Evolutionary conservation across 2,329 filamentous ascomycete species (phyloP).

Genomic region (Nothophoma quercina): DNA sequence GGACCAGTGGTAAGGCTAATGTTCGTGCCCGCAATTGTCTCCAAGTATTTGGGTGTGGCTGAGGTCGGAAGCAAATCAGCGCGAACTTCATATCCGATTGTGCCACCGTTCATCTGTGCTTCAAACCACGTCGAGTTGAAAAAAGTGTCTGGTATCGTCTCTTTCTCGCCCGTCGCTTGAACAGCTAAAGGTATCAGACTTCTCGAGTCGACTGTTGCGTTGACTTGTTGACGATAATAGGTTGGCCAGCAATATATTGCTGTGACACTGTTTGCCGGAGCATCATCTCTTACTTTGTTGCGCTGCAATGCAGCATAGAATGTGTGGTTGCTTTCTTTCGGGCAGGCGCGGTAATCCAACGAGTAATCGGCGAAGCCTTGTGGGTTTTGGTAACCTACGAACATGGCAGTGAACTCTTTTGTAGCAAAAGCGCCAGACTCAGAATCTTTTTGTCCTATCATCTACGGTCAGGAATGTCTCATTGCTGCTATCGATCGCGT

Average conservation of each 20-base stretch:
- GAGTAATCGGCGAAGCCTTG: slow-evolving; percentile 45
- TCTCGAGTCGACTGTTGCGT: slow-evolving; percentile 47
- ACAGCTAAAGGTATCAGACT: slow-evolving; percentile 12
- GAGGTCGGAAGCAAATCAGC: too few relatives aligned
- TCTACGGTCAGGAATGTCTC: too few relatives aligned
- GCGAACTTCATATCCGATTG: too few relatives aligned
- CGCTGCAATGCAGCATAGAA: slow-evolving; percentile 30
- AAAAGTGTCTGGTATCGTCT: slow-evolving; percentile 26
- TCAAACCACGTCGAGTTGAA: slow-evolving; percentile 54
- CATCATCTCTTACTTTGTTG: slow-evolving; percentile 20
- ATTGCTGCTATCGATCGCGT: too few relatives aligned
- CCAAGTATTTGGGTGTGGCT: background rate
- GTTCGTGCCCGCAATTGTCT: slow-evolving; percentile 7
- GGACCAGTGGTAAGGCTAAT: slow-evolving; percentile 17
- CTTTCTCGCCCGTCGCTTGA: slow-evolving; percentile 31
- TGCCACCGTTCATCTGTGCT: slow-evolving; percentile 18
- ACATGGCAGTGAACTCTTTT: slow-evolving; percentile 46
- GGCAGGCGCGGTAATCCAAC: slow-evolving; percentile 43
- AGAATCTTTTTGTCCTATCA: slow-evolving; percentile 7
- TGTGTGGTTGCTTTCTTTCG: slow-evolving; percentile 43
- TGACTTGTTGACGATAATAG: slow-evolving; percentile 58
- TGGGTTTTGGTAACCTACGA: slow-evolving; percentile 54
- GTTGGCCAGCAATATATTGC: slow-evolving; percentile 30
- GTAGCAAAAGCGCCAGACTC: background rate
- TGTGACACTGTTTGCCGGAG: slow-evolving; percentile 28